Evolutionary conservation across 2,329 filamentous ascomycete species (phyloP).

Genomic region (Aotearoamyces nothofagi): DNA sequence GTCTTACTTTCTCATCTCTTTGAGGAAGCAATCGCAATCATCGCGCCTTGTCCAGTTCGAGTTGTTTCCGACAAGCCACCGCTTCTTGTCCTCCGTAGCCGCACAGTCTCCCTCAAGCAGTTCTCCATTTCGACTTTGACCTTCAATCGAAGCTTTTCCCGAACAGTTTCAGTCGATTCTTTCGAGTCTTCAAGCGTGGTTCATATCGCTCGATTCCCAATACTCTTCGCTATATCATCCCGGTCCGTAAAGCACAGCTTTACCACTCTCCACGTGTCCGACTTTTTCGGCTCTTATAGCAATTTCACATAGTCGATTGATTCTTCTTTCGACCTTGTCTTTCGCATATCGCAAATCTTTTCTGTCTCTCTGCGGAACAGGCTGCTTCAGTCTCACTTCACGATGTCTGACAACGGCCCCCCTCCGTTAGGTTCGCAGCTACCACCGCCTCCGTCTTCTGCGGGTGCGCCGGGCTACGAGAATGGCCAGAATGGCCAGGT

Average conservation of each 20-base stretch:
- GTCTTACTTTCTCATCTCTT: conserved; percentile 11
- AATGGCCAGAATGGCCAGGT: conserved; percentile 57
- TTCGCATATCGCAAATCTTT: conserved; percentile 12
- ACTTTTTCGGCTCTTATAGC: conserved; percentile 6
- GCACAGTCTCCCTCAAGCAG: conserved; percentile 11
- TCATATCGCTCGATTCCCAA: conserved; percentile 18
- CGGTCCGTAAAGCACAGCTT: conserved; percentile 8
- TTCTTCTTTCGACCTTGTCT: conserved; percentile 6
- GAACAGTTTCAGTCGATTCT: conserved; percentile 12
- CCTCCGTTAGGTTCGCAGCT: conserved; percentile 48
- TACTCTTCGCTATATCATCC: conserved; percentile 9
- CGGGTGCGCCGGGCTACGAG: conserved; percentile 65
- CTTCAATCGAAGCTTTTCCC: conserved; percentile 14
- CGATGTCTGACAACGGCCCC: conserved; percentile 67
- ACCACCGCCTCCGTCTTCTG: conserved; percentile 51
- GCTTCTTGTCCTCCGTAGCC: conserved; percentile 10
- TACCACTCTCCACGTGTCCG: conserved; percentile 11
- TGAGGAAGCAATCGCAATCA: conserved; percentile 5
- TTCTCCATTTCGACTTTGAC: conserved; percentile 11
- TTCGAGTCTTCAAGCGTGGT: conserved; percentile 14
- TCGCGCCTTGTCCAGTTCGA: neutral
- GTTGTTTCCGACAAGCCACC: neutral
- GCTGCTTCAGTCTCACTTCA: conserved; percentile 18
- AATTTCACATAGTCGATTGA: conserved; percentile 1
- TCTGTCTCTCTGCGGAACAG: conserved; percentile 9